Evolutionary conservation across 768 basidiomycete species (phyloP), one percentile per base, ranked within the genome.

Genomic region (Tulasnella sp.): DNA sequence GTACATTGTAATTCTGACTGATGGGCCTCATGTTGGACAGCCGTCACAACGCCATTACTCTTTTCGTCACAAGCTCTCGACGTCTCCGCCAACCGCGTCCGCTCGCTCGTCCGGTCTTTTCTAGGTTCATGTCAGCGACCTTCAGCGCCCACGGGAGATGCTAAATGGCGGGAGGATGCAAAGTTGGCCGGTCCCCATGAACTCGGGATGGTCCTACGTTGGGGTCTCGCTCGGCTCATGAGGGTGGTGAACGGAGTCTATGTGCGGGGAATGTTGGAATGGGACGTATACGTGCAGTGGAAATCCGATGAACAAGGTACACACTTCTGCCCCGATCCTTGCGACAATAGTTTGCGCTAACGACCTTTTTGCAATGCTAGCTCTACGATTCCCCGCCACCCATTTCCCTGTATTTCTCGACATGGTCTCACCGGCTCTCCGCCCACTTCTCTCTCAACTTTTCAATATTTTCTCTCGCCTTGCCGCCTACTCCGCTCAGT

Each of bases 31-130:
- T 12, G 50, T 34, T 14, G 48, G 16, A 31, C 50, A 88, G 88
- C 88, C 14, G 89, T 98, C 81, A 92, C 93, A 31, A 96, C 95
- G 3, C 96, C 97, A 31, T 93, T 98, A 86, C 92, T 98, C 82
- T 97, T 98, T 88, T 95, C 94, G 50, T 91, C 91, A 41, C 91
- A 93, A 83, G 96, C 96, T 22, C 91, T 98, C 81, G 96, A 98
- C 83, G 89, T 97, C 60, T 93, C 91, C 64, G 87, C 92, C 8
- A 87, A 91, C n/a, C 90, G 92, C 46, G 91, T 96, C 83, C 92
- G 90, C 83, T 88, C 92, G 75, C 90, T 98, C 78, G 92, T 97
- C 81, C 89, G 91, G n/a, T 87, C 92, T 9, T 98, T 97, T 86
- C 86, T 98, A n/a, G 82, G 83, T 9, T 84, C 85, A 7, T 79